Evolutionary conservation across 108 stramenopile species (phyloP).

Genomic region (Cyclotella kingstonii): DNA sequence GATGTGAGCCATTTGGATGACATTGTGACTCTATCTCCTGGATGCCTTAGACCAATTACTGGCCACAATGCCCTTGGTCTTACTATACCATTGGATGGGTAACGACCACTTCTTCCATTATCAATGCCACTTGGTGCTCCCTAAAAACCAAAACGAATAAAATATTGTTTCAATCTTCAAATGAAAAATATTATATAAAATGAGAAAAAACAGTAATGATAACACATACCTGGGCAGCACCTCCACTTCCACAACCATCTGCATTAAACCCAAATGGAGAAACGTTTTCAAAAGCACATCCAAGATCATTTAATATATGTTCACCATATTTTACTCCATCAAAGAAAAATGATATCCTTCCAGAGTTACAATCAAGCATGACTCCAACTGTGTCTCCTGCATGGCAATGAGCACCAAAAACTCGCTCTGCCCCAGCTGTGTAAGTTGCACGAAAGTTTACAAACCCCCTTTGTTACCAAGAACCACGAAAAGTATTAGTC

Average conservation of each 20-base stretch:
- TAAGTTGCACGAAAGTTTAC: constrained; percentile 93
- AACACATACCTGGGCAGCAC: constrained; percentile 58
- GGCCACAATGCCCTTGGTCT: constrained; percentile 86
- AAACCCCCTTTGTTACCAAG: constrained; percentile 56
- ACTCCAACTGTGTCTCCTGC: constrained; percentile 93
- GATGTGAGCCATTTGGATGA: constrained; percentile 82
- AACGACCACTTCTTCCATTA: constrained; percentile 59
- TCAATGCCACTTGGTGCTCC: constrained; percentile 82
- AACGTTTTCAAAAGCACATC: constrained; percentile 91
- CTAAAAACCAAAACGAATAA: constrained; percentile 19
- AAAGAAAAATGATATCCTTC: constrained; percentile 89
- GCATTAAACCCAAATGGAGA: constrained; percentile 88
- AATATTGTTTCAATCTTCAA: neutral
- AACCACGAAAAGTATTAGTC: neutral
- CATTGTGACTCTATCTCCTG: constrained; percentile 90
- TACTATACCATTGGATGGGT: constrained; percentile 73
- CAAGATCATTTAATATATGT: constrained; percentile 92
- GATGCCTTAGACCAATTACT: constrained; percentile 89
- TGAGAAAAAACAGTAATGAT: neutral
- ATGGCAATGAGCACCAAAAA: constrained; percentile 90
- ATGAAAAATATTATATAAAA: neutral
- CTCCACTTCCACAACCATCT: constrained; percentile 83
- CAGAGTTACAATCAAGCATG: constrained; percentile 92
- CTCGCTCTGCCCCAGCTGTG: constrained; percentile 82
- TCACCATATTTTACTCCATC: constrained; percentile 96